Evolutionary conservation across 768 basidiomycete species (phyloP), one percentile per base, ranked within the genome.

Genomic region (Sarcodon sp.): DNA sequence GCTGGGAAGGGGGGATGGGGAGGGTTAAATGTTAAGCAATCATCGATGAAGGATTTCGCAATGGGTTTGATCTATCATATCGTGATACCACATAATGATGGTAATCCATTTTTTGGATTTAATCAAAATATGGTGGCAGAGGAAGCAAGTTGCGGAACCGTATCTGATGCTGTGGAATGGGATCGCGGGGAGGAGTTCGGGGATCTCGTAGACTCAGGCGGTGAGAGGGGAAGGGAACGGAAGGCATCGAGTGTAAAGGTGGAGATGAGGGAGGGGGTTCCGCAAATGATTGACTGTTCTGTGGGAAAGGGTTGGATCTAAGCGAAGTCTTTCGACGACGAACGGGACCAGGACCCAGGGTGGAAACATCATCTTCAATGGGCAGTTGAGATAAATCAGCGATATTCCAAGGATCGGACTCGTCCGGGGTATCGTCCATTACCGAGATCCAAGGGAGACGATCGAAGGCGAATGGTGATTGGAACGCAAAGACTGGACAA

Each of bases 391-490:
- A 82, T 39, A 83, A 72, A 63, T 83, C 80, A 47, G 80, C 80
- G 51, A 81, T 73, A 55, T 83, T 77, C 58, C 68, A 69, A 13
- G 63, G 63, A 55, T 69, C 65, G 55, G 66, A 48, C 49, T 56
- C 54, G 46, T 72, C 67, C 11, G 71, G 66, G 6, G 72, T 51
- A 46, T 63, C 50, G 46, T 83, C 76, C 45, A 83, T 64, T 7
- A 74, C 68, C 21, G 79, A 68, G 46, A 81, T 78, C 81, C 82
- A 85, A 4, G 82, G 79, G 8, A 85, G 71, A 27, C 70, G 66
- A 64, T 84, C 82, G 58, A 84, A 81, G 38, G 66, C 53, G 43
- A 67, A 53, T 35, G 58, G 50, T 1, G 65, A 60, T 31, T 55
- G 35, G 66, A 54, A 37, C 69, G 65, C 21, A 4, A 27, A 27